Conservation (phyloP, 441 rosid genomes). For the Mallotus repandus region DNA sequence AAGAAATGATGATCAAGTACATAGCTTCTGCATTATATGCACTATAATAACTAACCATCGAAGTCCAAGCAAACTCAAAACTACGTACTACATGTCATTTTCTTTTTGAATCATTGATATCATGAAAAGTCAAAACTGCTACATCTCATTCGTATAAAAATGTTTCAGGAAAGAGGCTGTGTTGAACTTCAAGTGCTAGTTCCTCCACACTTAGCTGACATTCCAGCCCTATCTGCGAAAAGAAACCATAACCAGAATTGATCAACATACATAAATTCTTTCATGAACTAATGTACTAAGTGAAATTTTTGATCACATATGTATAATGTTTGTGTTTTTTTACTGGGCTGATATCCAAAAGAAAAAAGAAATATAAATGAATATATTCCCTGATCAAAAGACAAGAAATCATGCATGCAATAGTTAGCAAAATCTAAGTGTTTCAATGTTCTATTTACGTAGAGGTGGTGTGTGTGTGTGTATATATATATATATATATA, state of each 20-base stretch:
- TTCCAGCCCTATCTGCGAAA: slow-evolving; percentile 78
- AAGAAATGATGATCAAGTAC: not conserved
- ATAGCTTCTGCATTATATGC: not conserved
- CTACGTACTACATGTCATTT: not conserved
- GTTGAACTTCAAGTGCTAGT: slow-evolving; percentile 75
- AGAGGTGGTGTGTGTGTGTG: not conserved
- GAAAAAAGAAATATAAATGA: too few relatives aligned
- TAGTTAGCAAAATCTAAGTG: too few relatives aligned
- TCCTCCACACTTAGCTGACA: slow-evolving; percentile 89
- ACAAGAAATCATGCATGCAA: not conserved
- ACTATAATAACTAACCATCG: not conserved
- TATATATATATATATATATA: too few relatives aligned
- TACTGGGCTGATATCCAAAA: too few relatives aligned
- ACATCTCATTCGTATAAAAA: slow-evolving; percentile 26
- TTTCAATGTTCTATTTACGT: not conserved
- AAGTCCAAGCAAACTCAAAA: not conserved
- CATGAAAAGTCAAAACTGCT: not conserved
- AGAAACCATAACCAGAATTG: not conserved
- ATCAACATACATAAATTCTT: too few relatives aligned
- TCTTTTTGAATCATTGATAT: too few relatives aligned
- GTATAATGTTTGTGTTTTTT: too few relatives aligned
- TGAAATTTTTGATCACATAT: too few relatives aligned
- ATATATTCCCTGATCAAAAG: too few relatives aligned
- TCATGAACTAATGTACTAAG: too few relatives aligned
- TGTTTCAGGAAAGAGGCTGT: slow-evolving; percentile 49